Base-by-base conservation (phyloP, 306 rosid species). In the Bauhinia variegata region DNA sequence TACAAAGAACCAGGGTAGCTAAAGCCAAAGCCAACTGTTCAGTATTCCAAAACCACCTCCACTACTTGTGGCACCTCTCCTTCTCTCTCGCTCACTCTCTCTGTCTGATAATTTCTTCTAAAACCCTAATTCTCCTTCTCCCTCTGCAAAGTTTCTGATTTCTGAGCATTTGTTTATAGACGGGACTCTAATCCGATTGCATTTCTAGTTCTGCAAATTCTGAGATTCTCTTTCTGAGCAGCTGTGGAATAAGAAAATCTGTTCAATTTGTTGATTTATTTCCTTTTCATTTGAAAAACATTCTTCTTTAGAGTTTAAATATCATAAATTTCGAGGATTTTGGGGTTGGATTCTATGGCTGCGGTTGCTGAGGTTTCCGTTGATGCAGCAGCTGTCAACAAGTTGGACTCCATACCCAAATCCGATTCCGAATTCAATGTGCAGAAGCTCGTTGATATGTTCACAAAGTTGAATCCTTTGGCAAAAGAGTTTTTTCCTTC, bases 401-500 rank as follows among this genome's bases (percentile, higher is more conserved):
- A 81, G 80, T 75, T 89, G 83, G 96, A 89, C 78, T 77, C 87
- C 63, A 67, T 75, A 41, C 43, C 88, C 31, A 81, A 77, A 42
- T 37, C 86, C 32, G 89, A 87, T 54, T 82, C 95, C 30, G 90
- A 89, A 70, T 77, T 91, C 84, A 86, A 83, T 81, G 92, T 91
- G 63, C 87, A 82, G 88, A 86, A 89, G 68, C 89, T 92, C 51
- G 96, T 88, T 80, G 96, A 89, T 54, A 84, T 92, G 91, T 89
- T 92, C 84, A 92, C 86, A 61, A 92, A 92, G 85, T 50, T 92
- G 86, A 92, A 92, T 80, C 98, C 98, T 46, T 79, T 64, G 74
- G 98, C 96, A 10, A 86, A 89, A 71, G 98, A 92, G 75, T 92
- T 92, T 70, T 71, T 92, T 43, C 98, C 97, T 67, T 85, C 98